Evolutionary conservation across 768 basidiomycete genomes (phyloP).

Genomic region (Hygrocybe punicea): DNA sequence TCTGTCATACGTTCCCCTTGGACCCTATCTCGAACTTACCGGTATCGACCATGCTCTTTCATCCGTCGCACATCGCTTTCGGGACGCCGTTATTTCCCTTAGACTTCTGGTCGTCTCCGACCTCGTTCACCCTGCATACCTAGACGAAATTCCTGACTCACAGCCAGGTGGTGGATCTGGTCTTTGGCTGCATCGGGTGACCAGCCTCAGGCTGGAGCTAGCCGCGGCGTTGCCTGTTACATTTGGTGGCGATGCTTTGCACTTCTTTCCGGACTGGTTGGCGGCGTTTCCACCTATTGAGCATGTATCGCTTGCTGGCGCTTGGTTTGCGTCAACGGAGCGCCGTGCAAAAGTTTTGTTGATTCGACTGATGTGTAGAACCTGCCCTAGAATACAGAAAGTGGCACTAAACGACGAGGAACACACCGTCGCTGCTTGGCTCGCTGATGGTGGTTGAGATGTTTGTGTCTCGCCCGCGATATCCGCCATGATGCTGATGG

Average conservation of each 20-base stretch:
- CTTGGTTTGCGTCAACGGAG: neutral
- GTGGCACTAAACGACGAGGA: neutral
- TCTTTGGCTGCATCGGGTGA: neutral
- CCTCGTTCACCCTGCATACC: neutral
- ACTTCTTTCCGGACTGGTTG: neutral
- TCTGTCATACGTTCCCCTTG: neutral
- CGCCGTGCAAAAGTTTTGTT: neutral
- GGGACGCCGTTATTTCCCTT: neutral
- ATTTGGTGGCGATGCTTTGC: neutral
- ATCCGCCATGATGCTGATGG: no score
- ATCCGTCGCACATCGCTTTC: neutral
- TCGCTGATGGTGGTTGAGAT: no score
- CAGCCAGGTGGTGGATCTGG: neutral
- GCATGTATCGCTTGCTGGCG: neutral
- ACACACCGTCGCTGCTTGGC: neutral
- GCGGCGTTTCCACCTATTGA: neutral
- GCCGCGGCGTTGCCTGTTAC: neutral
- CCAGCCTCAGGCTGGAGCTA: neutral
- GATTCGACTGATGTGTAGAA: neutral
- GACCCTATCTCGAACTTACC: neutral
- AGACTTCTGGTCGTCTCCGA: neutral
- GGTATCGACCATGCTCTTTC: neutral
- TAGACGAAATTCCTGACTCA: no score
- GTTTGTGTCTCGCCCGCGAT: no score
- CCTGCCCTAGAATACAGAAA: neutral